A percentile compares a stretch with the other conserved stretches of the same genome.
These are phyloP conservation scores for Boletus vermiculosoides DNA, from an alignment of 768 basidiomycete genomes.

Conservation along the genomic window DNA sequence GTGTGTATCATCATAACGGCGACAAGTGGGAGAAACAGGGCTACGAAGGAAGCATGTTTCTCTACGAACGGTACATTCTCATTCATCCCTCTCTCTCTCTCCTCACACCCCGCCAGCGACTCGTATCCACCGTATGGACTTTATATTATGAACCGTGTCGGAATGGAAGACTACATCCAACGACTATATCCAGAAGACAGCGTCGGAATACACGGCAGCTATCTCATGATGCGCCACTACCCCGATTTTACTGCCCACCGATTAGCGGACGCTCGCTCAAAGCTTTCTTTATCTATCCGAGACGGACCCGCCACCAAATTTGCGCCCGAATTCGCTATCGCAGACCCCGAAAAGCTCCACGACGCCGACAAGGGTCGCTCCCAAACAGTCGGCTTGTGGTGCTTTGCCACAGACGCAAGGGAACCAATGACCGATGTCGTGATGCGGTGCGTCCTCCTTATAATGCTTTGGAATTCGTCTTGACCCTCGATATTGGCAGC, in stretches of 20 bases:
- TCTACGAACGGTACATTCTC: conserved; percentile 67
- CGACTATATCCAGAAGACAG: conserved; percentile 78
- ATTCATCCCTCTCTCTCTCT: neutral
- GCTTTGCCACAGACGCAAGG: conserved; percentile 63
- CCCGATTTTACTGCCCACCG: conserved; percentile 61
- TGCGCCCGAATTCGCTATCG: conserved; percentile 45
- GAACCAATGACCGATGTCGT: conserved; percentile 74
- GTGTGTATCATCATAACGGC: conserved; percentile 73
- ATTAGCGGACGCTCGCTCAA: conserved; percentile 37
- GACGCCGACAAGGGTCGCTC: conserved; percentile 54
- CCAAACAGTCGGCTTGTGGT: conserved; percentile 72
- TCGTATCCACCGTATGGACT: conserved; percentile 82
- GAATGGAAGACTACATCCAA: conserved; percentile 74
- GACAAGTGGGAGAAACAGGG: conserved; percentile 82
- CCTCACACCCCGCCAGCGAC: conserved; percentile 42
- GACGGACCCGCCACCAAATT: conserved; percentile 45
- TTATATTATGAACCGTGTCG: conserved; percentile 80
- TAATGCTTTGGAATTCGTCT: neutral
- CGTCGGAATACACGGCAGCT: conserved; percentile 55
- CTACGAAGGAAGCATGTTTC: conserved; percentile 85
- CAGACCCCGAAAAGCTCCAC: conserved; percentile 42
- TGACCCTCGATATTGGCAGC: conserved; percentile 32
- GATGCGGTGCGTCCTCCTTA: conserved; percentile 48
- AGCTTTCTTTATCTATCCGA: conserved; percentile 19
- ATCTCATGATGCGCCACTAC: conserved; percentile 72